Evolutionary conservation across 495 filamentous ascomycete genomes (phyloP).

Genomic region (Elaphomyces granulatus): DNA sequence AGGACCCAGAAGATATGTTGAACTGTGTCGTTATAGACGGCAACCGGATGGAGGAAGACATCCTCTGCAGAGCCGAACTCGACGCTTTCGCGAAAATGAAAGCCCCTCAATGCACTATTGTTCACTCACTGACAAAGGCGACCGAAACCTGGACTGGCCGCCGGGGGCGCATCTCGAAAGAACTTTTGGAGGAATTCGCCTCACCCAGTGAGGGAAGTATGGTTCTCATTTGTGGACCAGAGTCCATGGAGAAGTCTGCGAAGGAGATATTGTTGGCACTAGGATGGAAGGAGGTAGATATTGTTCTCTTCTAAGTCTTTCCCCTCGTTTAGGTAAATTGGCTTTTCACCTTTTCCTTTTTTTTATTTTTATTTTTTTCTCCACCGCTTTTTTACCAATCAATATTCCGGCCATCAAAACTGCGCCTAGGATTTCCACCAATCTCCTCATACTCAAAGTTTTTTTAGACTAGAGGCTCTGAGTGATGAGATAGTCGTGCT

Average conservation of each 20-base stretch:
- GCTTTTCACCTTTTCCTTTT: not conserved
- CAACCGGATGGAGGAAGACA: slow-evolving; percentile 70
- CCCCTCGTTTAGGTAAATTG: no score
- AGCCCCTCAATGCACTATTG: slow-evolving; percentile 42
- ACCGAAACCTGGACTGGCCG: slow-evolving; percentile 54
- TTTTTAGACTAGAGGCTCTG: no score
- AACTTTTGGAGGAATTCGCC: slow-evolving; percentile 48
- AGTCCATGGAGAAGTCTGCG: slow-evolving; percentile 57
- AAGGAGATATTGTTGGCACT: slow-evolving; percentile 44
- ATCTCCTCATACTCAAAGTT: not conserved
- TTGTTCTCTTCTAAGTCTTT: slow-evolving; percentile 60
- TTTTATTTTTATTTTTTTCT: no score
- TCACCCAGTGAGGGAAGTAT: slow-evolving; percentile 39
- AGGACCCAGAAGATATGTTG: slow-evolving; percentile 41
- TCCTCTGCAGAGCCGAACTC: slow-evolving; percentile 65
- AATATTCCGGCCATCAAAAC: no score
- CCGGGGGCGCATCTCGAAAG: slow-evolving; percentile 50
- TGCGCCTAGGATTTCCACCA: no score
- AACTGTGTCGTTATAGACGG: slow-evolving; percentile 64
- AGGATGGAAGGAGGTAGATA: slow-evolving; percentile 67
- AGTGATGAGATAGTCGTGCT: no score
- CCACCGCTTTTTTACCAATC: no score
- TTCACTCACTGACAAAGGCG: slow-evolving; percentile 57
- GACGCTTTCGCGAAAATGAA: slow-evolving; percentile 43
- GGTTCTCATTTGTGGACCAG: slow-evolving; percentile 76